These are phyloP conservation scores for Tetratostichococcus sp. DNA, from an alignment of 139 green algal species.

Conservation along the genomic window DNA sequence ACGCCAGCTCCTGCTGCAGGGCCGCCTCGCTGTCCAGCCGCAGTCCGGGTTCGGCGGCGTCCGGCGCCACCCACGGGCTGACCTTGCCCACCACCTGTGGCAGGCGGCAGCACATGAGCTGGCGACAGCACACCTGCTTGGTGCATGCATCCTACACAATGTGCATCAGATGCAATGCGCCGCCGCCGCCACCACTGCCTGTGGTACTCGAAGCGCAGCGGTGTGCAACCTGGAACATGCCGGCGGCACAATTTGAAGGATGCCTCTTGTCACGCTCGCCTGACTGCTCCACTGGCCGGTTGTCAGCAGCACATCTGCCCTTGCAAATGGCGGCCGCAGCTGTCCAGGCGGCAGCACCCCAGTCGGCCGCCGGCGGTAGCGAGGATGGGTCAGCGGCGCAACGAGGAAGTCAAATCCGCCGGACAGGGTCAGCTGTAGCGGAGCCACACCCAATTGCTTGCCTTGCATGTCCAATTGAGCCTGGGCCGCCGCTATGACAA, in stretches of 20 bases:
- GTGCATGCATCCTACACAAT: too few species aligned
- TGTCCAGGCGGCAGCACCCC: slow-evolving; percentile 16
- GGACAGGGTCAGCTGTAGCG: slow-evolving; percentile 44
- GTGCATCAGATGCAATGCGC: too few species aligned
- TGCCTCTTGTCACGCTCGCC: too few species aligned
- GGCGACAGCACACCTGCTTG: too few species aligned
- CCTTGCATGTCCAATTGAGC: too few species aligned
- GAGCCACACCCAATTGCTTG: too few species aligned
- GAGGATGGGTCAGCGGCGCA: slow-evolving; percentile 61
- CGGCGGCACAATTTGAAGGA: too few species aligned
- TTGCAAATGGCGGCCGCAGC: slow-evolving; percentile 46
- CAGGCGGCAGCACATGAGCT: too few species aligned
- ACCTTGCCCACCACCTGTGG: slow-evolving; percentile 77
- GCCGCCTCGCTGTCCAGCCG: slow-evolving; percentile 45
- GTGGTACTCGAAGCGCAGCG: neutral
- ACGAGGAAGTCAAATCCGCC: slow-evolving; percentile 92
- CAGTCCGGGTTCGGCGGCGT: slow-evolving; percentile 26
- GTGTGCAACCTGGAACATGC: too few species aligned
- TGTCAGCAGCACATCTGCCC: slow-evolving; percentile 66
- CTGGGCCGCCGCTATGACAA: too few species aligned
- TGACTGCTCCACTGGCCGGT: slow-evolving; percentile 57
- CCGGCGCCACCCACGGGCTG: slow-evolving; percentile 78
- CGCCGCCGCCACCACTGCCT: neutral
- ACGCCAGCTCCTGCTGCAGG: slow-evolving; percentile 81
- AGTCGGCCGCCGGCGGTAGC: slow-evolving; percentile 27